Evolutionary conservation across 192 early-diverging fungal genomes (phyloP).

Genomic region (Coemansia sp.): DNA sequence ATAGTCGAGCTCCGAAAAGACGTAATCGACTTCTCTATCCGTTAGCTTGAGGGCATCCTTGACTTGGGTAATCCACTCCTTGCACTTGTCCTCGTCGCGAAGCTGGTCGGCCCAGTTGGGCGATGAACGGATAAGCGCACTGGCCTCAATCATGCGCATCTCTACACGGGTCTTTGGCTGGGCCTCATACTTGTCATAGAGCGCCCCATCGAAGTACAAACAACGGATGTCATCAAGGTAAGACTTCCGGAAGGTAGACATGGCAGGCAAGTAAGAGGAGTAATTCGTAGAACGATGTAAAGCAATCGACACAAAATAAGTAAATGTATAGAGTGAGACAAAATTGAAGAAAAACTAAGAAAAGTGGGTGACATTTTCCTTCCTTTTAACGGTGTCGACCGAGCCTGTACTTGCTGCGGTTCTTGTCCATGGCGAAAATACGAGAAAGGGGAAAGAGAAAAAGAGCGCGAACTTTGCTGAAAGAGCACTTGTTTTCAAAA

Average conservation of each 20-base stretch:
- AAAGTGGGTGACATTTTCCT: not conserved
- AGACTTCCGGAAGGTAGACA: not conserved
- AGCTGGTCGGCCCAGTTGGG: not conserved
- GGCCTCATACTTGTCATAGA: not conserved
- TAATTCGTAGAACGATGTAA: not conserved
- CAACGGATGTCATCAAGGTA: not conserved
- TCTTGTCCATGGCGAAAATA: not conserved
- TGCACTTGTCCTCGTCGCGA: not conserved
- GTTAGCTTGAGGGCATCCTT: not conserved
- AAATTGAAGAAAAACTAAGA: not conserved
- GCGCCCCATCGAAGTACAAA: not conserved
- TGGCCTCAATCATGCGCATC: not conserved
- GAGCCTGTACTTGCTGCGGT: not conserved
- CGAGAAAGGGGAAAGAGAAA: not conserved
- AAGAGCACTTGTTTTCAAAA: not conserved
- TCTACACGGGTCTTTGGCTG: slow-evolving; percentile 1
- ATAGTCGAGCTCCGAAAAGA: not conserved
- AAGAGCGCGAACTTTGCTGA: not conserved
- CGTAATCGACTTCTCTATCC: not conserved
- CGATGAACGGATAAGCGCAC: not conserved
- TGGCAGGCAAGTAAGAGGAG: not conserved
- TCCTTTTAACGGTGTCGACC: not conserved
- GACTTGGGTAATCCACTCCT: not conserved
- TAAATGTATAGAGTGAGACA: not conserved
- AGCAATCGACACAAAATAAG: not conserved